These are phyloP conservation scores for Ailanthus altissimus DNA, from an alignment of 345 rosid species.

Conservation along the genomic window DNA sequence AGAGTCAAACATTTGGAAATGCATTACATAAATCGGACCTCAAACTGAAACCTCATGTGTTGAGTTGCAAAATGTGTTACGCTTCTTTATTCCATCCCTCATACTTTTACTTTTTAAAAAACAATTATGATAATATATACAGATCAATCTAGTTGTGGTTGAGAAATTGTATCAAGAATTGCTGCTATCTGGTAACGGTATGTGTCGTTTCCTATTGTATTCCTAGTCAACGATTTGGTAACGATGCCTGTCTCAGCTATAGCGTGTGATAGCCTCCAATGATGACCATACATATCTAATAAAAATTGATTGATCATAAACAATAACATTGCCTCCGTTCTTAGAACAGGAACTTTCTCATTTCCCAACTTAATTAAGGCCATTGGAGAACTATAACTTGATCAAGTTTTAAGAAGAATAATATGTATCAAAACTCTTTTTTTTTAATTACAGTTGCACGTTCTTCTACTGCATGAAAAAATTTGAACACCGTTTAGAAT, in stretches of 20 bases:
- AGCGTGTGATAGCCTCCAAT: neutral
- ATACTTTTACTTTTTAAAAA: neutral
- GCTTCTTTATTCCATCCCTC: neutral
- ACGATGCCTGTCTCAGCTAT: neutral
- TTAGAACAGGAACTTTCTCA: neutral
- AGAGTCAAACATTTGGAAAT: neutral
- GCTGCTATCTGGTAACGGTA: neutral
- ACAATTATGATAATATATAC: too few relatives aligned
- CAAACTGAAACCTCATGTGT: neutral
- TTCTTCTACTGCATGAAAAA: too few relatives aligned
- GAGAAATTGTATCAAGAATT: too few relatives aligned
- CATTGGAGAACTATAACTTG: too few relatives aligned
- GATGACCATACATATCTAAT: neutral
- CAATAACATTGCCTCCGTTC: neutral
- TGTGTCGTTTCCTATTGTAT: neutral
- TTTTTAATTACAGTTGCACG: too few relatives aligned
- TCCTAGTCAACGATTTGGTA: slow-evolving; percentile 14
- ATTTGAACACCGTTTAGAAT: too few relatives aligned
- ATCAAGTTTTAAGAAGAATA: too few relatives aligned
- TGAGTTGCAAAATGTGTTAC: neutral
- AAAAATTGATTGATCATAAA: neutral
- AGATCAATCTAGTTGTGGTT: neutral
- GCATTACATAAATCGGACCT: neutral
- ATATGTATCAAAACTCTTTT: too few relatives aligned
- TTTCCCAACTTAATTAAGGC: too few relatives aligned